Conservation (phyloP, 805 yeast genomes). For the Candida insectalens region DNA sequence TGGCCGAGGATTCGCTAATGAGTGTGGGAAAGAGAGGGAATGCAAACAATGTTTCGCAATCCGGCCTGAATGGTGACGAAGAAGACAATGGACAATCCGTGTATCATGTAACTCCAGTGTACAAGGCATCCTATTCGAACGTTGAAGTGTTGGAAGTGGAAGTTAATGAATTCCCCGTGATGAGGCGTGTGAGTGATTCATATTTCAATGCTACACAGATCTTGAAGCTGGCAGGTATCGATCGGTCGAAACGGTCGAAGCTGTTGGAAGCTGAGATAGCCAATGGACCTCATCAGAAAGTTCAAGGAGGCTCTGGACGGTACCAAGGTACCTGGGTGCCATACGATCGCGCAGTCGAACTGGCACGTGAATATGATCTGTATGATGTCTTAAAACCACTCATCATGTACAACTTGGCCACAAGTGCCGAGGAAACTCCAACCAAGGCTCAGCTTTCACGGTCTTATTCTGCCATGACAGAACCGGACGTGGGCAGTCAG, state of each 20-base stretch:
- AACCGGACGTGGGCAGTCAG: too few species aligned
- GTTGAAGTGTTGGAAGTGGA: slow-evolving; percentile 53
- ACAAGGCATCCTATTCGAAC: slow-evolving; percentile 54
- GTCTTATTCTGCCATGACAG: slow-evolving; percentile 5
- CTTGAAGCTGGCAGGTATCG: slow-evolving; percentile 57
- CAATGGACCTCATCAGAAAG: slow-evolving; percentile 58
- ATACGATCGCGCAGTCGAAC: slow-evolving; percentile 43
- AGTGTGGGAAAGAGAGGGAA: slow-evolving; percentile 1
- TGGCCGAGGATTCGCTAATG: slow-evolving; percentile 3
- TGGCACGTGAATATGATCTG: slow-evolving; percentile 54
- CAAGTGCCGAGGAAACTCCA: slow-evolving; percentile 31
- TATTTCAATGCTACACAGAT: slow-evolving; percentile 69
- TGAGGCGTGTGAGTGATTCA: slow-evolving; percentile 55
- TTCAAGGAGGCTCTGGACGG: slow-evolving; percentile 68
- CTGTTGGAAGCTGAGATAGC: slow-evolving; percentile 55
- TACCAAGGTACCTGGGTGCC: slow-evolving; percentile 75
- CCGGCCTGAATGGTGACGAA: neutral
- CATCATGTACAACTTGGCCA: slow-evolving; percentile 31
- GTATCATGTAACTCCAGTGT: slow-evolving; percentile 26
- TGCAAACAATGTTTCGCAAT: neutral
- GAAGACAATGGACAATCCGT: slow-evolving; percentile 5
- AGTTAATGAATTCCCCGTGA: slow-evolving; percentile 52
- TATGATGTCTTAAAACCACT: slow-evolving; percentile 42
- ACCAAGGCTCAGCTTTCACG: slow-evolving; percentile 32
- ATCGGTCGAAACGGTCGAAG: slow-evolving; percentile 53